Evolutionary conservation across 305 asterid species (phyloP), one percentile per base, ranked within the genome.

Genomic region (Solanum aculeatissimum): DNA sequence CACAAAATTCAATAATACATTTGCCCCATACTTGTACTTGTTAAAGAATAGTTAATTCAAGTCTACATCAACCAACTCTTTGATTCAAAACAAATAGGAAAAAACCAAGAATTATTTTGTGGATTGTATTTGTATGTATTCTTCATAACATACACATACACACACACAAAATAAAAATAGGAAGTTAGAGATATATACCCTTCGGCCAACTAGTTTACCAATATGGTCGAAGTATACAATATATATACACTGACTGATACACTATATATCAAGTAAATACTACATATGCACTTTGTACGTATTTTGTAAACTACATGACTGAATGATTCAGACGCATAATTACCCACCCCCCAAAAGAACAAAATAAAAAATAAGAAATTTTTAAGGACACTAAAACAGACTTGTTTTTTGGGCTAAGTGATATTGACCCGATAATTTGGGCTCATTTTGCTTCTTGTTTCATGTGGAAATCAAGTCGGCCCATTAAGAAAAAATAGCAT

Each of bases 21-120:
- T 27, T 27, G 82, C 82, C 82, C 81, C 82, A 75, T 75, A 75
- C 82, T 75, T 75, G 82, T 75, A 49, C 82, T 75, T 75, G 81
- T 75, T 49, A 9, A 75, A 6, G 43, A 75, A 25, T 4, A 25
- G 18, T 75, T 75, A 75, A 3, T 25, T 25, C 82, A 75, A 75
- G 81, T 75, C 82, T 49, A 49, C 63, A 27, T 49, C 82, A 75
- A 75, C 16, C 2, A 68, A 45, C 23, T 13, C 25, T 75, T 75
- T 49, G n/a, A 75, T 25, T 8, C 62, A 47, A 66, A 75, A 75
- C 81, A 75, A 75, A 47, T 47, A 25, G 81, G 62, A 47, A 74
- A 66, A 75, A 75, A 25, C 62, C 81, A 75, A 75, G 81, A 75
- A 74, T 45, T 1, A 9, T 74, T 23, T 74, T 47, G 81, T 74